Base-by-base conservation (phyloP, 345 rosid genomes). In the rapeseed (Brassica napus) region DNA sequence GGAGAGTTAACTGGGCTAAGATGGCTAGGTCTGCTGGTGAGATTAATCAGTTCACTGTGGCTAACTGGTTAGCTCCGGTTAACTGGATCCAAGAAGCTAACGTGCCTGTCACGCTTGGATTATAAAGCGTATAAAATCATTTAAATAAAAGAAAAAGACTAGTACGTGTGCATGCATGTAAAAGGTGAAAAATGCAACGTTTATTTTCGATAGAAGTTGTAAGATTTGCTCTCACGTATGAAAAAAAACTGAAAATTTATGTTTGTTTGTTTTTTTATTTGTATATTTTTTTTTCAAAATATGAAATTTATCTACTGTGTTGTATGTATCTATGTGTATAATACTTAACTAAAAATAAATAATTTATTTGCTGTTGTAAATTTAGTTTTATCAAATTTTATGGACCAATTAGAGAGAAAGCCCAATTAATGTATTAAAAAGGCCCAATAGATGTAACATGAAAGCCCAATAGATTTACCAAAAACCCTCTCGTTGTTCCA, bases 1-100 rank as follows among this genome's bases (percentile, higher is more conserved):
- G 72, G 26, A 89, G 97, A 74, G 89, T 87, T 31, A 83, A 70
- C 54, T 91, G 97, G 98, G 82, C 68, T 39, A 83, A 76, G 80
- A 26, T 81, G 0, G 81, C 87, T 5, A 79, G 8, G 11, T 30
- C 71, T 54, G 83, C 75, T 44, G 42, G 28, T n/a, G 90, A 87
- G 18, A 87, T 89, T 1, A 72, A 54, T 35, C 68, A 18, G 5
- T 93, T 66, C 86, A 86, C 92, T 0, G 86, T 74, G 1, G 80
- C 82, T 12, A 6, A 71, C 21, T 87, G 87, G 83, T 67, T 89
- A 42, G 79, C 78, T 24, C 87, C 85, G 0, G 3, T 49, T 7
- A 62, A 68, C 18, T 94, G 95, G 91, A 76, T 87, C 65, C 30
- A 39, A 23, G 76, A 14, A 14, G 82, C 91, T 12, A 86, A 83